Conservation (phyloP, 2,329 filamentous ascomycete species). For the Pseudohalonectria lignicola region DNA sequence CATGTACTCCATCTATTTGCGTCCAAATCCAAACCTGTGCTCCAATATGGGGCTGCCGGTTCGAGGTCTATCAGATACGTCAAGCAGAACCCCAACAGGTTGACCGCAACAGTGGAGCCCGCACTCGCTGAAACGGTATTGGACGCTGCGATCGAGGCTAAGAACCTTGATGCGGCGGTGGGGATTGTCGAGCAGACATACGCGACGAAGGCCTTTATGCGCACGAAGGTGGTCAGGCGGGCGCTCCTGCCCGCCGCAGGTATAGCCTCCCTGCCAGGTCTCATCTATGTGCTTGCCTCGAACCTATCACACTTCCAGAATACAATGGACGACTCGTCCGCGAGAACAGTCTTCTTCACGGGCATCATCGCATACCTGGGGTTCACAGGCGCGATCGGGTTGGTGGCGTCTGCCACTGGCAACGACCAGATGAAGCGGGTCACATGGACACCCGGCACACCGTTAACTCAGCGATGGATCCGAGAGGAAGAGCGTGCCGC, state of each 20-base stretch:
- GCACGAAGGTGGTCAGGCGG: constrained; percentile 56
- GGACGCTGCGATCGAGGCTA: constrained; percentile 66
- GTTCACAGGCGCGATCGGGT: constrained; percentile 69
- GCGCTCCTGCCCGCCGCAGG: constrained; percentile 48
- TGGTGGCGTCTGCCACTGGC: constrained; percentile 73
- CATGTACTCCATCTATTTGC: constrained; percentile 74
- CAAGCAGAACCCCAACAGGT: constrained; percentile 54
- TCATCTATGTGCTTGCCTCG: constrained; percentile 58
- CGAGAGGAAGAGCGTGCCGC: constrained; percentile 84
- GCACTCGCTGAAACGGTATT: constrained; percentile 63
- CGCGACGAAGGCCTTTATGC: constrained; percentile 52
- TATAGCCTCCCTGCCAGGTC: constrained; percentile 48
- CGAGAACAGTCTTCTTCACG: constrained; percentile 68
- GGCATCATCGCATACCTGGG: constrained; percentile 76
- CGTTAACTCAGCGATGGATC: constrained; percentile 72
- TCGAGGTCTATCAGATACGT: constrained; percentile 33
- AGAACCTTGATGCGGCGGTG: constrained; percentile 68
- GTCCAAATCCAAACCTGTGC: constrained; percentile 72
- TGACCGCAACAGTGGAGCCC: constrained; percentile 62
- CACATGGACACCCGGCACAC: constrained; percentile 76
- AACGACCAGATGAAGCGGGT: constrained; percentile 96
- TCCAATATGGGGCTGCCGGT: constrained; percentile 22
- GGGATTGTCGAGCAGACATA: constrained; percentile 63
- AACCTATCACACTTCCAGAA: constrained; percentile 57
- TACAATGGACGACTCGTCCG: constrained; percentile 65